Conservation (phyloP, 2,329 filamentous ascomycete species). For the Stagonosporopsis chrysanthemi region DNA sequence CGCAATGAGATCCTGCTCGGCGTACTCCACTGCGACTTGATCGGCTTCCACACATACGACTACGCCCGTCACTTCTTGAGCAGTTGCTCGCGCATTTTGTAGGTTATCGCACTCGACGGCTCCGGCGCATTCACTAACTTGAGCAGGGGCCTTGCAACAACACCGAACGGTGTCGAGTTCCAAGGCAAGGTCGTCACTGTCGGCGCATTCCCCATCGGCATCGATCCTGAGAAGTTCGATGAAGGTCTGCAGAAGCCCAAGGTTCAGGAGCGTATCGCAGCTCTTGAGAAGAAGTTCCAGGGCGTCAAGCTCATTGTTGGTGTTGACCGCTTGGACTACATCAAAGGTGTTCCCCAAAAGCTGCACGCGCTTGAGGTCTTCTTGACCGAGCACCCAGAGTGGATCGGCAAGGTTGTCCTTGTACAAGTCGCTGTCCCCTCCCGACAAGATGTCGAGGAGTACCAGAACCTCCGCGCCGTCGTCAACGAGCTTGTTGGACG, state of each 20-base stretch:
- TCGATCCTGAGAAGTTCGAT: slow-evolving; percentile 95
- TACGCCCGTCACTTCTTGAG: slow-evolving; percentile 98
- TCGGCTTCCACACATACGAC: slow-evolving; percentile 98
- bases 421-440: slow-evolving; percentile 96
- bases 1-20: slow-evolving; percentile 87
- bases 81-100: slow-evolving; percentile 93
- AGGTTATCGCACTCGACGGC: slow-evolving; percentile 43
- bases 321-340: slow-evolving; percentile 96
- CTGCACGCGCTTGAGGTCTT: slow-evolving; percentile 96
- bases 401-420: slow-evolving; percentile 96
- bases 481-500: slow-evolving; percentile 96
- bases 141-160: slow-evolving; percentile 71
- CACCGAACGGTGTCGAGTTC: slow-evolving; percentile 92
- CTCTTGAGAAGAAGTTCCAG: slow-evolving; percentile 88
- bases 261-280: slow-evolving; percentile 85
- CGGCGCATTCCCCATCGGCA: slow-evolving; percentile 96
- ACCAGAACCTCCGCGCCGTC: slow-evolving; percentile 92
- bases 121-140: slow-evolving; percentile 13
- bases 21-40: slow-evolving; percentile 89
- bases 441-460: slow-evolving; percentile 95
- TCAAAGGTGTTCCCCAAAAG: slow-evolving; percentile 98
- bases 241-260: slow-evolving; percentile 85
- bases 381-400: slow-evolving; percentile 94
- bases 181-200: slow-evolving; percentile 88
- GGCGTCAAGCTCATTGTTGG: slow-evolving; percentile 96